Evolutionary conservation across 306 rosid genomes (phyloP).

Genomic region (Lathyrus aphaca): DNA sequence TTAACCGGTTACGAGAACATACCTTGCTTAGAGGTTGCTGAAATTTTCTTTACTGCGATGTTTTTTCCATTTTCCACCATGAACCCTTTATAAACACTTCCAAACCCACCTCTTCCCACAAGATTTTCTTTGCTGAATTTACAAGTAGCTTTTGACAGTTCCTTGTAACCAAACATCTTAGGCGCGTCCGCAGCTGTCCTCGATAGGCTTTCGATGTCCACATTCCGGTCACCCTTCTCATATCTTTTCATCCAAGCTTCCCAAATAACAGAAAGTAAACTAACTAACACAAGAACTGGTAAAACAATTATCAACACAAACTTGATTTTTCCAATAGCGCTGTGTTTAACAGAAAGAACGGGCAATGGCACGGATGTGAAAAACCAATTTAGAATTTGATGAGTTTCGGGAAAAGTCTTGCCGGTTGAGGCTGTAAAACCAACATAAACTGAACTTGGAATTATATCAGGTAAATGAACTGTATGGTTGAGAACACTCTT

Average conservation of each 20-base stretch:
- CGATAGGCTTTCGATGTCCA: constrained; percentile 48
- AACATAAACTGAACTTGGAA: constrained; percentile 54
- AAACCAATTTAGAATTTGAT: constrained; percentile 52
- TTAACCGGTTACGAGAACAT: constrained; percentile 11
- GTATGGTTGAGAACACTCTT: constrained; percentile 48
- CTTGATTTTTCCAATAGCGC: constrained; percentile 28
- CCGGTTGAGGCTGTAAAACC: constrained; percentile 65
- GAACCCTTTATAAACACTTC: constrained; percentile 60
- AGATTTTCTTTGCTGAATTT: constrained; percentile 55
- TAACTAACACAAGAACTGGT: constrained; percentile 35
- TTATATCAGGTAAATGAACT: constrained; percentile 36
- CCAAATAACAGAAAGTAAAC: constrained; percentile 37
- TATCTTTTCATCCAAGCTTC: constrained; percentile 39
- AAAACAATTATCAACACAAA: constrained; percentile 31
- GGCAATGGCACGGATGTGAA: constrained; percentile 60
- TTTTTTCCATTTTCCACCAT: constrained; percentile 38
- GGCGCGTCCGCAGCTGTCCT: constrained; percentile 49
- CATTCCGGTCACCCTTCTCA: constrained; percentile 20
- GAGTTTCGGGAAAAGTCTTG: constrained; percentile 42
- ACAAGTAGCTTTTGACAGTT: constrained; percentile 51
- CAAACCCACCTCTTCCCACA: constrained; percentile 61
- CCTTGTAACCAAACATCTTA: constrained; percentile 48
- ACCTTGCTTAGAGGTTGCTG: constrained; percentile 64
- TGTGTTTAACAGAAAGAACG: constrained; percentile 4
- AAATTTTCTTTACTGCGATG: constrained; percentile 60